Base-by-base conservation (phyloP, 345 rosid species). In the Lepidium didymum region DNA sequence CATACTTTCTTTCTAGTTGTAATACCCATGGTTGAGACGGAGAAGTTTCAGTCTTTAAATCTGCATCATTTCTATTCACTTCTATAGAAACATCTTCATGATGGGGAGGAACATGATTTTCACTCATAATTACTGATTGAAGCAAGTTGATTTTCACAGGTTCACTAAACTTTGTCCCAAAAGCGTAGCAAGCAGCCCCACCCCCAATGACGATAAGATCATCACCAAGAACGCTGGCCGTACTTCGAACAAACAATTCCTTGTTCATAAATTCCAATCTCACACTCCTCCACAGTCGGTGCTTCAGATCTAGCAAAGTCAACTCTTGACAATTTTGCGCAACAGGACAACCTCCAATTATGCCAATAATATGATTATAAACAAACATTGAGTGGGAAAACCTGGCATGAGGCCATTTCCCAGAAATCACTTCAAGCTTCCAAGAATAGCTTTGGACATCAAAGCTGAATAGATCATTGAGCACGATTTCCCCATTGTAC, bases 151-250 rank as follows among this genome's bases (percentile, higher is more conserved):
- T 76, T 79, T 82, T 87, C 67, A 83, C 62, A 41, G 98, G 96
- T 72, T 80, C 87, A 61, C 88, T 90, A 75, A 93, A 93, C 82
- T 81, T 93, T 41, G 98, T 82, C 78, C 98, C 98, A 85, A 90
- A 93, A 33, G 97, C 97, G 79, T 88, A 88, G 79, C 98, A 93
- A 66, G 98, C 86, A 69, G 94, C 92, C 60, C 97, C 97, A 66
- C 98, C 98, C 14, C 97, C 98, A 75, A 93, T 75, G 76, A 85
- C 49, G 3, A 88, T 70, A 67, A 90, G 94, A 79, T 87, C 83
- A 79, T 88, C 86, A 13, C 84, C 85, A 59, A 88, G 75, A 75
- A 93, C 79, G 54, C 73, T 88, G 73, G 85, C 80, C 19, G 96
- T 83, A 80, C 80, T 70, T 34, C 98, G 92, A 33, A 90, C 96